These are phyloP conservation scores for Penicillium coffeae DNA, from an alignment of 495 filamentous ascomycete species.

Conservation along the genomic window DNA sequence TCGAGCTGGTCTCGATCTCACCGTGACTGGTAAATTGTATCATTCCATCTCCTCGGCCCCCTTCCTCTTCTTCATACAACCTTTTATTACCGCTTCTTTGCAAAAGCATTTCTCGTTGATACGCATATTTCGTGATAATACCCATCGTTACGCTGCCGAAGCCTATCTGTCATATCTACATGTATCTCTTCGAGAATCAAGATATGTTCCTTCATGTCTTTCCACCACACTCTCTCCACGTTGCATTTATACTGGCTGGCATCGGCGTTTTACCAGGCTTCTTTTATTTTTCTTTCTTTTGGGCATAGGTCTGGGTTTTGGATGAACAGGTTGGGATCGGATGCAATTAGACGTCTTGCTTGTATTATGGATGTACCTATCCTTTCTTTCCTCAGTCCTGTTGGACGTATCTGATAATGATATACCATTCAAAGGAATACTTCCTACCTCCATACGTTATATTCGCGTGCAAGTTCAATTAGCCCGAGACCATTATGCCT, in stretches of 20 bases:
- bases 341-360: not conserved
- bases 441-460: too few species aligned
- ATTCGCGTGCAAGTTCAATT: too few species aligned
- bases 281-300: not conserved
- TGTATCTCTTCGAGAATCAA: not conserved
- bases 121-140: constrained; percentile 21
- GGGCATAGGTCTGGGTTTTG: not conserved
- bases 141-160: constrained; percentile 8
- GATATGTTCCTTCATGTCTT: constrained; percentile 1
- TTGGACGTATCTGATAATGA: not conserved
- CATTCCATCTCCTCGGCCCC: not conserved
- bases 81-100: constrained; percentile 11
- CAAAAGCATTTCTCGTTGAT: constrained; percentile 20
- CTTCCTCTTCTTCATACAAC: not conserved
- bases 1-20: constrained; percentile 22
- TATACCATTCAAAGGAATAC: not conserved
- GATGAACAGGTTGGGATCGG: not conserved
- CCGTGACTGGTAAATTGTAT: not conserved
- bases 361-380: constrained; percentile 2
- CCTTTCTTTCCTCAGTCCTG: not conserved
- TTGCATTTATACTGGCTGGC: constrained; percentile 8
- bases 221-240: constrained; percentile 9
- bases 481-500: too few species aligned
- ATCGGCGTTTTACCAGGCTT: constrained; percentile 11
- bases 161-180: constrained; percentile 1